These are phyloP conservation scores for Flaveria sonorensis DNA, from an alignment of 129 eudicot species.

Conservation along the genomic window DNA sequence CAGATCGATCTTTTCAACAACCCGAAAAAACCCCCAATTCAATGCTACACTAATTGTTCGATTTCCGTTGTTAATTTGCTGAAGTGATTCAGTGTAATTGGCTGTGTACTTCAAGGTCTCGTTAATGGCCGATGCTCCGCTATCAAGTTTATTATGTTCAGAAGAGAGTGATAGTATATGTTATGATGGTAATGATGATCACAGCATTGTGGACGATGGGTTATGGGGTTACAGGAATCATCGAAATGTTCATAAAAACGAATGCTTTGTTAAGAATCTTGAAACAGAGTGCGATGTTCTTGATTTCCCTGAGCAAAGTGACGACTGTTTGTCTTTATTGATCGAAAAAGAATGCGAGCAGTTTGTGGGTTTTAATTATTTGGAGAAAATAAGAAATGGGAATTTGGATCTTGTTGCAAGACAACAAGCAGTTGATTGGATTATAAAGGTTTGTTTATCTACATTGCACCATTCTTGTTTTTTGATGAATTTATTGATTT, in stretches of 20 bases:
- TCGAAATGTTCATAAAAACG: constrained; percentile 32
- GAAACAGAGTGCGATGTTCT: constrained; percentile 35
- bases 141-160: constrained; percentile 57
- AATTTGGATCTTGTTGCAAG: constrained; percentile 60
- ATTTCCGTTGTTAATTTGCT: constrained; percentile 21
- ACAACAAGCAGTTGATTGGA: constrained; percentile 69
- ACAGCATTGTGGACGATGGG: constrained; percentile 15
- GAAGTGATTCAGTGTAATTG: not conserved
- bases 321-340: constrained; percentile 51
- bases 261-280: constrained; percentile 26
- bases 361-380: constrained; percentile 58
- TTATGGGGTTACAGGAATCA: constrained; percentile 22
- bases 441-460: constrained; percentile 60
- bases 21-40: not conserved
- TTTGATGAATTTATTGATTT: not conserved
- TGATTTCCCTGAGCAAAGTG: constrained; percentile 48
- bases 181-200: constrained; percentile 34
- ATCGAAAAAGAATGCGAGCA: constrained; percentile 55
- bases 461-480: not conserved
- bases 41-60: not conserved
- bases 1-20: constrained; percentile 18
- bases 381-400: constrained; percentile 57
- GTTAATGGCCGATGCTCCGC: constrained; percentile 46
- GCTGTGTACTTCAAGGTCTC: not conserved
- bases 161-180: constrained; percentile 54